Base-by-base conservation (phyloP, 1,284 basidiomycete species). In the Austroboletus novae-zelandiae region DNA sequence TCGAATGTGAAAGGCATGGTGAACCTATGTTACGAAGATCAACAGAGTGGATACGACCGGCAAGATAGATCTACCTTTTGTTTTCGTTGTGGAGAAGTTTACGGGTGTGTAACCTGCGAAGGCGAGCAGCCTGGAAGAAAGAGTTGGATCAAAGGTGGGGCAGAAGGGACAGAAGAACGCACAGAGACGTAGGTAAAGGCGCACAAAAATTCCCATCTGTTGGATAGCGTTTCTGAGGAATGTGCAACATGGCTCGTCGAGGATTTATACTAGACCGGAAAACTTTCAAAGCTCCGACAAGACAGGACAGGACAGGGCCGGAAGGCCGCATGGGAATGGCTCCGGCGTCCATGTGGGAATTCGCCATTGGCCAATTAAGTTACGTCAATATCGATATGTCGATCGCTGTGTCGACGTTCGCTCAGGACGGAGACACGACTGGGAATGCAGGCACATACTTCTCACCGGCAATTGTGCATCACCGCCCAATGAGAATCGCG, bases 141-240 rank as follows among this genome's bases (percentile, higher is more conserved):
- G 20, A 51, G 63, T 5, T 61, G 53, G 53, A 1, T 13, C 13
- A 31, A 1, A 31, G 29, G 9, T 32, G 14, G 2, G 40, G 43
- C 46, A 35, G 23, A 11, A 14, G 20, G 48, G 8, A 40, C 42
- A 41, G 35, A 45, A 11, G 13, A 6, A 68, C 62, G 48, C 45
- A 65, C 62, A 54, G 53, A 64, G 64, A 40, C 61, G 62, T 52
- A 55, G 50, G 59, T 67, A 67, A 27, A 56, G 43, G 58, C 61
- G 66, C 43, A 54, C 64, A 53, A 66, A 67, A 62, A 58, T 48
- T 65, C 66, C 66, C 62, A 65, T 65, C 62, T 67, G 62, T 67
- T 68, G 64, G 66, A 57, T 58, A 65, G 48, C 37, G 56, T 51
- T 45, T 55, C 50, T 67, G 62, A 47, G 46, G 54, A 41, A 49